Evolutionary conservation across 208 protist species (phyloP).

Genomic region (Acanthamoeba quina): DNA sequence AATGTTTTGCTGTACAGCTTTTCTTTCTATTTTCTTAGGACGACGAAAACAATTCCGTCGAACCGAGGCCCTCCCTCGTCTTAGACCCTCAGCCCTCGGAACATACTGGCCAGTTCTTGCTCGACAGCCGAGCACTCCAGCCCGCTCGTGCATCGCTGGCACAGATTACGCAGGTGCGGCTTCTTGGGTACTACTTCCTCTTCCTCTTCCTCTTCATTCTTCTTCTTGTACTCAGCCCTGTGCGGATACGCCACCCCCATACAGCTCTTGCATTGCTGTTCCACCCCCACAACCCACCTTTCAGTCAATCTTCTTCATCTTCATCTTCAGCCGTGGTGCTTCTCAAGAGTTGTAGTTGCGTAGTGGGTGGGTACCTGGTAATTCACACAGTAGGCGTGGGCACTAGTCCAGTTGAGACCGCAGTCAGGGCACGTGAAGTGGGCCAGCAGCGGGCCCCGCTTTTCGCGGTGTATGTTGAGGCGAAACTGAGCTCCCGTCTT

Average conservation of each 20-base stretch:
- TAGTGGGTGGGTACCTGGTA: too few species aligned
- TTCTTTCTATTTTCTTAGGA: too few species aligned
- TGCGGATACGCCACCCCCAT: background rate
- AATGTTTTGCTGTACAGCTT: too few species aligned
- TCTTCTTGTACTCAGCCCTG: background rate
- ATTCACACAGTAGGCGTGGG: background rate
- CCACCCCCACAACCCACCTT: too few species aligned
- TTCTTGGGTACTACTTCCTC: background rate
- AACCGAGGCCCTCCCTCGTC: too few species aligned
- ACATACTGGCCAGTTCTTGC: too few species aligned
- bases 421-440: background rate
- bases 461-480: background rate
- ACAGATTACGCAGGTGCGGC: background rate
- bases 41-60: too few species aligned
- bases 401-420: background rate
- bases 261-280: conserved; percentile 8
- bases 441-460: conserved; percentile 16
- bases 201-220: too few species aligned
- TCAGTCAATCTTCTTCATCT: too few species aligned
- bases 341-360: too few species aligned
- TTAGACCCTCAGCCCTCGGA: too few species aligned
- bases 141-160: background rate
- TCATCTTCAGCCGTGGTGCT: too few species aligned
- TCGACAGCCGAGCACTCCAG: background rate
- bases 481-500: background rate